Evolutionary conservation across 192 early-diverging fungal genomes (phyloP).

Genomic region (Coemansia sp.): DNA sequence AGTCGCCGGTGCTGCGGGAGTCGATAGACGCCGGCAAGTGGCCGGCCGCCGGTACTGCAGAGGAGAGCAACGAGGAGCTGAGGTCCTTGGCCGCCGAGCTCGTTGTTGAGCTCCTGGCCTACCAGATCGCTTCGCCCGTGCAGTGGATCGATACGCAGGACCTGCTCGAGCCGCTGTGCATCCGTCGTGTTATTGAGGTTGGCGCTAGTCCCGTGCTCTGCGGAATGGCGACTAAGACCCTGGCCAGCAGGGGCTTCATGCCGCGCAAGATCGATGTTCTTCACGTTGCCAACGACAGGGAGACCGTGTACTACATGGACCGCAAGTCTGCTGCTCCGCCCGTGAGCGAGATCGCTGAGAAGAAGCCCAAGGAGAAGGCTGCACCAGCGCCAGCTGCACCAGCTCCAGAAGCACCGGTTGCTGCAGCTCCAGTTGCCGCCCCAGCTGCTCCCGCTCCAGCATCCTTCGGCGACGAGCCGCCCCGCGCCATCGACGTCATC

Average conservation of each 20-base stretch:
- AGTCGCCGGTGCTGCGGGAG: constrained; percentile 64
- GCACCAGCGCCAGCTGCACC: not conserved
- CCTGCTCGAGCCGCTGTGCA: constrained; percentile 73
- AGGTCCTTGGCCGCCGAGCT: constrained; percentile 75
- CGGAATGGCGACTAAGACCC: not conserved
- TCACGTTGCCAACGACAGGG: not conserved
- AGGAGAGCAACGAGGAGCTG: constrained; percentile 58
- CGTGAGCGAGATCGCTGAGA: too few relatives aligned
- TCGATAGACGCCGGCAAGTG: constrained; percentile 70
- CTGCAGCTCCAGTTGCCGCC: constrained; percentile 17
- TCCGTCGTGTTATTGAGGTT: constrained; percentile 85
- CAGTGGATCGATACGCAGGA: constrained; percentile 97
- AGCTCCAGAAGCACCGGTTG: not conserved
- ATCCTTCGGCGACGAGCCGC: constrained; percentile 67
- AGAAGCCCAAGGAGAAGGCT: not conserved
- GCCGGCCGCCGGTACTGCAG: constrained; percentile 2
- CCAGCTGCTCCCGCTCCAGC: constrained; percentile 53
- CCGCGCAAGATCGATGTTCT: not conserved
- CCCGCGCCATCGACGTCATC: constrained; percentile 75
- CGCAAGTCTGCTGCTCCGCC: not conserved
- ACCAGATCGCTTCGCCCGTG: constrained; percentile 93
- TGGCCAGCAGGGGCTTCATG: not conserved
- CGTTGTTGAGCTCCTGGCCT: constrained; percentile 86
- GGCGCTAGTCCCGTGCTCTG: constrained; percentile 80
- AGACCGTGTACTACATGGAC: not conserved